Base-by-base conservation (phyloP, 228 moss, liverwort and hornwort species). In the Sphagnum magellanicum region DNA sequence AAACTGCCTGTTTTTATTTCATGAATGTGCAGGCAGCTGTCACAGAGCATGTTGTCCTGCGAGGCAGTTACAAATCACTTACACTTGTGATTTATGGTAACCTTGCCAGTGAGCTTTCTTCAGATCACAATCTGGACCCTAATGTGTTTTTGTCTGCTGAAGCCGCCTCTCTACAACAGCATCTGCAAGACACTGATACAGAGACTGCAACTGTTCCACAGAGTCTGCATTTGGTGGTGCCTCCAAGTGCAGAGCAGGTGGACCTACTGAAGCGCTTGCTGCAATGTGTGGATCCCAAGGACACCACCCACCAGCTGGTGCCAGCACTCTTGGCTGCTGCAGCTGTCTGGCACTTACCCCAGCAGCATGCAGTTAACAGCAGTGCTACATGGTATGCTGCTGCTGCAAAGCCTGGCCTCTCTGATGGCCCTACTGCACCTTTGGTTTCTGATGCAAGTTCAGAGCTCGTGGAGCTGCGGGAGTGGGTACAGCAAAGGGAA, bases 31-130 rank as follows among this genome's bases (percentile, higher is more conserved):
- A 98, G 97, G 87, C 90, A 65, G 83, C 91, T 78, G 91, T 98
- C 63, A 98, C 98, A 52, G 92, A 94, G 77, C 98, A 94, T 78
- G 76, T 98, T 80, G 98, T 98, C 69, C 76, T 94, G 15, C 93
- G 94, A 68, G 98, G 98, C 62, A 93, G 87, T 68, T 98, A 98
- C 71, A 85, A 88, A 72, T 83, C 98, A 49, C 81, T 98, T n/a
- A 87, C 98, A 12, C 70, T 98, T 67, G 90, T 94, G 51, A 68
- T 98, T 55, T 98, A 91, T 78, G 98, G 98, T 60, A 98, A 89
- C 83, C 88, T 87, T 77, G 94, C 90, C 63, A 87, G 87, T 80
- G 86, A 89, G 70, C 79, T 89, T 65, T 83, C 85, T 72, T 65
- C 81, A 67, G 85, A 89, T 55, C 74, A 71, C 63, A 80, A 94